Evolutionary conservation across 2,329 filamentous ascomycete species (phyloP), one percentile per base, ranked within the genome.

Genomic region (Cadophora sp.): DNA sequence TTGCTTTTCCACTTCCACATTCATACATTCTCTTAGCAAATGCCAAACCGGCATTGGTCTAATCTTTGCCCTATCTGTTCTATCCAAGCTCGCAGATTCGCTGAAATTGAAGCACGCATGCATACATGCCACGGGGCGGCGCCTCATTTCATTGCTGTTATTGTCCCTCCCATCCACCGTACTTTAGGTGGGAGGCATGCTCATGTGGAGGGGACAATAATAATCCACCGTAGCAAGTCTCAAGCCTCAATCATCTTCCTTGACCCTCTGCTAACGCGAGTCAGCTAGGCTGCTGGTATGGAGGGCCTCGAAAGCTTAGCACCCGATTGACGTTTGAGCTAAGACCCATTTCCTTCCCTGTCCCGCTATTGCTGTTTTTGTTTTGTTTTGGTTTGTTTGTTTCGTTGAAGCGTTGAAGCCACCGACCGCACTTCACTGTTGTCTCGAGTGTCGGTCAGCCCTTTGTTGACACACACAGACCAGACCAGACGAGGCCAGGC

Each of bases 291-390:
- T 58, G 22, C 14, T 20, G 51, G 24, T 56, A 30, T 64, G 47
- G 48, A 36, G 33, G 62, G 20, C 55, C 22, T 56, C 45, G 48
- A 69, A 70, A 69, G 69, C 69, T 70, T 70, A 70, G 68, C 65
- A 69, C 47, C 33, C 24, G 58, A 68, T 64, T 71, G 67, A 68
- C 63, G 61, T 69, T 66, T 65, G 63, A 59, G 59, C 60, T 66
- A 65, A 62, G 18, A 39, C 11, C 36, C 36, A 2, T 13, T 13
- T 13, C 7, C 36, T 39, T 39, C 8, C 36, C 36, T 39, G 6
- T 8, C 36, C 36, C 36, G 2, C 36, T 39, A n/a, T 8, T 8
- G 36, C 36, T 39, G 36, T 9, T 39, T 39, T 39, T 39, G 36
- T 39, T 39, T 39, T 9, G 7, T 39, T 39, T 39, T 39, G 36